Percentiles rank a stretch among this genome's conserved stretches.
phyloP scores from a whole-genome alignment of 2,329 filamentous ascomycete genomes.

The Penicillium sp. region DNA sequence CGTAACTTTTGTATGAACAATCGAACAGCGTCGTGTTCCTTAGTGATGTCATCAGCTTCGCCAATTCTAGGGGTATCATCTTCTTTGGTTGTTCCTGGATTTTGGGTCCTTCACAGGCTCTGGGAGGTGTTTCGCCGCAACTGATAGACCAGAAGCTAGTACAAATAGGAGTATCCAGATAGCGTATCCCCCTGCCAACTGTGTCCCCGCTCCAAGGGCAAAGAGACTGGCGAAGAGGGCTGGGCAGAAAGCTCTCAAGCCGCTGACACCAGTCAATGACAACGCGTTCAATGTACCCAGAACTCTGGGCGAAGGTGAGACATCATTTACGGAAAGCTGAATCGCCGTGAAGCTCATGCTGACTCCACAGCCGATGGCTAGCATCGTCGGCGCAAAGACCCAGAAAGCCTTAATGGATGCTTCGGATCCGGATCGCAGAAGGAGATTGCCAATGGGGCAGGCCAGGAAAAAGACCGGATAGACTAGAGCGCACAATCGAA shows the following conservation, averaged over 20 bases:
- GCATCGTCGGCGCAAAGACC: constrained; percentile 47
- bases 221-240: constrained; percentile 68
- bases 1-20: not conserved
- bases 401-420: constrained; percentile 57
- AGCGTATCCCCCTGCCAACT: constrained; percentile 65
- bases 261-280: constrained; percentile 63
- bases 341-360: constrained; percentile 70
- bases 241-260: constrained; percentile 65
- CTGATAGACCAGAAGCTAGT: constrained; percentile 37
- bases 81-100: not conserved
- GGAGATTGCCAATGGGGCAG: constrained; percentile 57
- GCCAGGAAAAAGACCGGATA: constrained; percentile 67
- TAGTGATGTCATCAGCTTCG: not conserved
- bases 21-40: not conserved
- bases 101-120: constrained; percentile 8
- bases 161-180: constrained; percentile 53
- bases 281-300: constrained; percentile 73
- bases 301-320: constrained; percentile 63
- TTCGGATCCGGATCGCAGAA: constrained; percentile 51
- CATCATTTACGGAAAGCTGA: constrained; percentile 74
- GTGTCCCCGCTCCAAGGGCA: constrained; percentile 64
- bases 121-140: constrained; percentile 26
- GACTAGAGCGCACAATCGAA: constrained; percentile 57
- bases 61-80: not conserved
- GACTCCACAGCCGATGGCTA: constrained; percentile 63